Base-by-base conservation (phyloP, 73 alveolate species). In the Tetrahymena malaccensis region DNA sequence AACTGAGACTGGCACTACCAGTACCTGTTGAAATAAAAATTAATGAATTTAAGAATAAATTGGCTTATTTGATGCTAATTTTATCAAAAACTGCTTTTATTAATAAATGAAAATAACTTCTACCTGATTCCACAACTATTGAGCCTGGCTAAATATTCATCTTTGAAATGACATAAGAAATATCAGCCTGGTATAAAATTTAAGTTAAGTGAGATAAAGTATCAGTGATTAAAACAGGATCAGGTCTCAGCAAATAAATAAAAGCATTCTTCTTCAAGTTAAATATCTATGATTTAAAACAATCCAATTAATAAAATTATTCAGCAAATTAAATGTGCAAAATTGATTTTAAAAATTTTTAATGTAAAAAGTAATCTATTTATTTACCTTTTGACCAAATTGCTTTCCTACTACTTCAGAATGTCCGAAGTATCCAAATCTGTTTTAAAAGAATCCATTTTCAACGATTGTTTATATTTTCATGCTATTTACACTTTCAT, bases 1-100 rank as follows among this genome's bases (percentile, higher is more conserved):
- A 97, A 55, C 99, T 96, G 15, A 99, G 97, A 94, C 99, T 96
- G 15, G 99, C 99, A 95, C 99, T 98, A 9, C 99, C 99, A n/a
- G 99, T 99, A 19, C 99, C 99, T 93, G 98, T 97, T 95, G 1
- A 70, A 70, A 9, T 70, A 70, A 22, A n/a, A 27, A 70, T 19
- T 25, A 70, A 70, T 70, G 33, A 56, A 40, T 50, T 50, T 50
- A 50, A 50, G 7, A 27, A 50, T 50, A 19, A 19, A 19, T 50
- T 19, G 27, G 27, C 83, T 11, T 2, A 50, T 19, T 19, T 50
- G 5, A 50, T 11, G 9, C 16, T 5, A 1, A 0, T 11, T 50
- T 50, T 2, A 2, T 50, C 27, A 0, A 50, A 15, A 50, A 21
- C 3, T 19, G 83, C 27, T 19, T 19, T 50, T 3, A 15, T 31